phyloP scores from a whole-genome alignment of 1,284 basidiomycete genomes.

The Fomes fomentarius region DNA sequence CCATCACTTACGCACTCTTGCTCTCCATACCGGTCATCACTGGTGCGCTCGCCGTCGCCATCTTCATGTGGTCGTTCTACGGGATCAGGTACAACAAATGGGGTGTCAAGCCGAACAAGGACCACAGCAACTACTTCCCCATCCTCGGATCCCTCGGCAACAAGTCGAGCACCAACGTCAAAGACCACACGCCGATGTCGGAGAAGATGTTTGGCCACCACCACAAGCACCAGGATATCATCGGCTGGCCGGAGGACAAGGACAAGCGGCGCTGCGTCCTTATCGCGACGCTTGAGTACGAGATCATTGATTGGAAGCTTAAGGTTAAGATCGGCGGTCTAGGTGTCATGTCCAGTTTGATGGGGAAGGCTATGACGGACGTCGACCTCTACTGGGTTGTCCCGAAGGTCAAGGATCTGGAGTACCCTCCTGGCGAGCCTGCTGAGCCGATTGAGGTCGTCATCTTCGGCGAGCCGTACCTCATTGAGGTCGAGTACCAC shows the following conservation, averaged over 20 bases:
- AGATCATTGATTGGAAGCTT: constrained; percentile 94
- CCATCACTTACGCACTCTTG: constrained; percentile 84
- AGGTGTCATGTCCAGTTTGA: constrained; percentile 94
- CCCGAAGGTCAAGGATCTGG: constrained; percentile 91
- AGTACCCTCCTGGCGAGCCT: constrained; percentile 89
- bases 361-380: constrained; percentile 97
- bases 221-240: constrained; percentile 59
- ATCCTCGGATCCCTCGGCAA: constrained; percentile 68
- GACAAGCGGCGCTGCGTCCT: constrained; percentile 87
- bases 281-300: constrained; percentile 91
- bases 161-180: constrained; percentile 67
- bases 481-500: constrained; percentile 94
- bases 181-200: constrained; percentile 54
- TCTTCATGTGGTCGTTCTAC: constrained; percentile 96
- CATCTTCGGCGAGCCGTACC: constrained; percentile 93
- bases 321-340: constrained; percentile 97
- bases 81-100: constrained; percentile 93
- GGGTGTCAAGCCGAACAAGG: constrained; percentile 75
- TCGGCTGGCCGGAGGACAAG: constrained; percentile 93
- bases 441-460: constrained; percentile 92
- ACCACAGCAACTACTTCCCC: constrained; percentile 74
- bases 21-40: constrained; percentile 84
- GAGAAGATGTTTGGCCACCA: constrained; percentile 69
- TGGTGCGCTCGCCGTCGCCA: constrained; percentile 75
- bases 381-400: constrained; percentile 92